Evolutionary conservation across 306 rosid genomes (phyloP).

Genomic region (Sesbania bispinosa): DNA sequence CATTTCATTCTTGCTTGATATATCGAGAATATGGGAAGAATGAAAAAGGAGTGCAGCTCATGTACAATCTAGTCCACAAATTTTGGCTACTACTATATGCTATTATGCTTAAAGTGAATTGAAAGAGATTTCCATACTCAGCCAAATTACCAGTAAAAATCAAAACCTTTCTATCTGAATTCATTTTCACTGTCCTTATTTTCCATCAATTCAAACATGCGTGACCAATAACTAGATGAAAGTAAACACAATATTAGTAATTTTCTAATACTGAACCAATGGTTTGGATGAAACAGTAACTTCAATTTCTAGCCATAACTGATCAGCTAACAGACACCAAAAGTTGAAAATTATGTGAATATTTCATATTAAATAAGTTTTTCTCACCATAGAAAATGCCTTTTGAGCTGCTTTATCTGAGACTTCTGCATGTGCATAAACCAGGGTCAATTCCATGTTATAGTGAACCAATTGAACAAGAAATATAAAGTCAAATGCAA

Average conservation of each 20-base stretch:
- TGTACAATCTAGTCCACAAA: not conserved
- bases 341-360: conserved; percentile 3
- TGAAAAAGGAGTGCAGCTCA: conserved; percentile 10
- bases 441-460: conserved; percentile 20
- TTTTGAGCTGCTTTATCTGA: conserved; percentile 48
- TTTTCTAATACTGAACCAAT: not conserved
- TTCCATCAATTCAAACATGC: conserved; percentile 3
- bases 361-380: conserved; percentile 18
- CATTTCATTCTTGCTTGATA: not conserved
- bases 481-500: conserved; percentile 14
- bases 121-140: not conserved
- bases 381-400: conserved; percentile 63
- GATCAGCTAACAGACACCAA: not conserved
- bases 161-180: not conserved
- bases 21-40: not conserved
- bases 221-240: not conserved
- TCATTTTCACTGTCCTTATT: not conserved
- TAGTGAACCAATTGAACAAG: conserved; percentile 6
- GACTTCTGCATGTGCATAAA: conserved; percentile 56
- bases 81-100: conserved; percentile 1
- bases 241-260: conserved; percentile 1
- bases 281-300: conserved; percentile 16
- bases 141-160: not conserved
- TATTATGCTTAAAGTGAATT: not conserved
- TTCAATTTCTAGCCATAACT: conserved; percentile 3